Conservation (phyloP, 257 asterid species). For the Solanum boliviense region DNA sequence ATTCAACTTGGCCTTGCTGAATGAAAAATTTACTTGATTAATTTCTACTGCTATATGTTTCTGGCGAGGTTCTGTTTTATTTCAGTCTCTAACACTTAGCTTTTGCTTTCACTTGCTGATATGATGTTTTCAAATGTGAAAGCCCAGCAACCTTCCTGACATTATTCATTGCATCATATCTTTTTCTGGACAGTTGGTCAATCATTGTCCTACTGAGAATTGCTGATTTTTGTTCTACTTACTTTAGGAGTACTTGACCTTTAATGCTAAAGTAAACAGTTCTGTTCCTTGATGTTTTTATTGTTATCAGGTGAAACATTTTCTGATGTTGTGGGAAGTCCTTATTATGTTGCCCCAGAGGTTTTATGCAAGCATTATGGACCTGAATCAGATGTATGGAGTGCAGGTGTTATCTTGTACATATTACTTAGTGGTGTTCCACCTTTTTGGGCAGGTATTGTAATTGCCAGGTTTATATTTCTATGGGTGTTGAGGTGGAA, state of each 20-base stretch:
- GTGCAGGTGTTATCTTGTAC: slow-evolving; percentile 90
- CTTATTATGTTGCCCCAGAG: slow-evolving; percentile 93
- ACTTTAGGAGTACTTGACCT: neutral
- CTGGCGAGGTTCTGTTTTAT: neutral
- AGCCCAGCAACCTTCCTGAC: neutral
- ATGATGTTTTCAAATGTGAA: neutral
- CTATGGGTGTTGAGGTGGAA: neutral
- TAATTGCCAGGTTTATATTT: neutral
- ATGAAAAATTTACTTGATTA: neutral
- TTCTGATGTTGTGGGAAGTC: slow-evolving; percentile 88
- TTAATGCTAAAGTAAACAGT: neutral
- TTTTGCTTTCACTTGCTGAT: neutral
- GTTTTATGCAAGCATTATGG: slow-evolving; percentile 87
- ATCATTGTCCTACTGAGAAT: neutral
- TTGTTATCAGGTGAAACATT: slow-evolving; percentile 57
- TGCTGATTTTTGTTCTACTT: neutral
- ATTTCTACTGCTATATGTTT: neutral
- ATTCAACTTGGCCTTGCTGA: neutral
- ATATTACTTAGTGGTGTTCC: slow-evolving; percentile 94
- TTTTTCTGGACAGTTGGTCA: neutral
- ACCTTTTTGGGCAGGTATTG: slow-evolving; percentile 86
- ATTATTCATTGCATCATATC: neutral
- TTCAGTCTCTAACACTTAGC: neutral
- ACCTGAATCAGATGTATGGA: slow-evolving; percentile 92
- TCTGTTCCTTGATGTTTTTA: neutral